These are phyloP conservation scores for Sporothrix pseudoabietina DNA, from an alignment of 2,329 filamentous ascomycete species.

Conservation along the genomic window DNA sequence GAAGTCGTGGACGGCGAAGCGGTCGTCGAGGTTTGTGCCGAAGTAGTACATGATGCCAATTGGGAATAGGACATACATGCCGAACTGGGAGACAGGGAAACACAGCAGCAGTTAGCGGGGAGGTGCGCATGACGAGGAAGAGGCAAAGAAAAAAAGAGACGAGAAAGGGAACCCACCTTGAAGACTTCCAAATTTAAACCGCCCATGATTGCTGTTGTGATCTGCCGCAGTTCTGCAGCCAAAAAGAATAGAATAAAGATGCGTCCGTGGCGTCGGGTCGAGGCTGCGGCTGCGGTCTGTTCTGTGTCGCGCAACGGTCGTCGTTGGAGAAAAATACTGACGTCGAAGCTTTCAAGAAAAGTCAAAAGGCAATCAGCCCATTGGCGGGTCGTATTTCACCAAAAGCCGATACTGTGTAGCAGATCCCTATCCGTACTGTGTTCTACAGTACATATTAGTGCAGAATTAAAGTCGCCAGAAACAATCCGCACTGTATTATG, in stretches of 20 bases:
- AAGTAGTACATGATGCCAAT: slow-evolving; percentile 99
- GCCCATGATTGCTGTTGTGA: slow-evolving; percentile 58
- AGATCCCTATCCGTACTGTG: slow-evolving; percentile 1
- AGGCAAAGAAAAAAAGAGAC: background rate
- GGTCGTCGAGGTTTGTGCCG: slow-evolving; percentile 92
- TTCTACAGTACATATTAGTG: too few relatives aligned
- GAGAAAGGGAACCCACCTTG: slow-evolving; percentile 63
- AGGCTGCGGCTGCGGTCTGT: background rate
- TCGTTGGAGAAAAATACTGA: background rate
- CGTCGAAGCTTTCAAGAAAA: slow-evolving; percentile 12
- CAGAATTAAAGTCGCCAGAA: background rate
- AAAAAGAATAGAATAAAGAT: background rate
- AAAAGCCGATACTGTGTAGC: background rate
- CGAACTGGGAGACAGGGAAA: slow-evolving; percentile 65
- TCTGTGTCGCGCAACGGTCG: background rate
- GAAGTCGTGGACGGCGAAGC: slow-evolving; percentile 87
- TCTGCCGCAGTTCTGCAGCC: background rate
- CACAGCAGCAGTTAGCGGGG: background rate
- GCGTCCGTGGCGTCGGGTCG: background rate
- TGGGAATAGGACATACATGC: slow-evolving; percentile 98
- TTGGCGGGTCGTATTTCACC: slow-evolving; percentile 11
- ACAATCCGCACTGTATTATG: background rate
- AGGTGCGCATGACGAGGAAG: background rate
- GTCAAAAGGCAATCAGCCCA: slow-evolving; percentile 24
- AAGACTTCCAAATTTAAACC: slow-evolving; percentile 92